Conservation (phyloP, 139 green algal species). For the Chlorella sp. region DNA sequence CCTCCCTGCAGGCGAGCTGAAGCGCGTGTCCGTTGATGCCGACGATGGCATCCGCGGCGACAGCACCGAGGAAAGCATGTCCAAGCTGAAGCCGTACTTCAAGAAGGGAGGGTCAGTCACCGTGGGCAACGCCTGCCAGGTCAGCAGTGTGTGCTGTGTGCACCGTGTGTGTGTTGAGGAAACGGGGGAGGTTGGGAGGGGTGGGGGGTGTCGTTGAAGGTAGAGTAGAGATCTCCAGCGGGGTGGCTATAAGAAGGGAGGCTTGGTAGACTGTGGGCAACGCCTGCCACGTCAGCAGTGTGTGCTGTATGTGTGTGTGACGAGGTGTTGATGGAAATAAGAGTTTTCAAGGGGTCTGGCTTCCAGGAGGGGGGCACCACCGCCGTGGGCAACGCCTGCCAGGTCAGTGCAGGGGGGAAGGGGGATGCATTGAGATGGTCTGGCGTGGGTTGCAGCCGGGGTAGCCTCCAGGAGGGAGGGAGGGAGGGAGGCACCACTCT, state of each 20-base stretch:
- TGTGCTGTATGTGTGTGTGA: neutral
- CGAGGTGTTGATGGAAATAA: too few species aligned
- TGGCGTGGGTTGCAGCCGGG: too few species aligned
- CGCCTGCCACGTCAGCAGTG: slow-evolving; percentile 6
- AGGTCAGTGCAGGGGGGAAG: too few species aligned
- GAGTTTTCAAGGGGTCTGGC: too few species aligned
- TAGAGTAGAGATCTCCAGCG: too few species aligned
- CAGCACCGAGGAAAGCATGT: slow-evolving; percentile 45
- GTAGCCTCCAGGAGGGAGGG: too few species aligned
- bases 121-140: slow-evolving; percentile 23
- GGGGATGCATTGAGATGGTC: too few species aligned
- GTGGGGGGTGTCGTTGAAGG: too few species aligned
- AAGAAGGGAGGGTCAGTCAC: slow-evolving; percentile 81
- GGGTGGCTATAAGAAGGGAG: slow-evolving; percentile 95
- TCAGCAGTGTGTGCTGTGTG: neutral
- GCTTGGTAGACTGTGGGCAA: slow-evolving; percentile 44
- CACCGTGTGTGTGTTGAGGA: neutral
- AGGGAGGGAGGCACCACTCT: too few species aligned
- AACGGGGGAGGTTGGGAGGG: too few species aligned
- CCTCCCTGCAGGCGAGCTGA: neutral
- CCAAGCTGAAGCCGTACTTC: slow-evolving; percentile 82
- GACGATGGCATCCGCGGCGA: slow-evolving; percentile 93
- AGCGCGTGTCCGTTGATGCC: slow-evolving; percentile 67
- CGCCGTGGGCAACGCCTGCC: slow-evolving; percentile 14
- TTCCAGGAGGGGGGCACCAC: slow-evolving; percentile 91